Percentiles rank a stretch among this genome's conserved stretches.
Conservation (phyloP, 2,329 filamentous ascomycete genomes). For the Fusarium sp. region DNA sequence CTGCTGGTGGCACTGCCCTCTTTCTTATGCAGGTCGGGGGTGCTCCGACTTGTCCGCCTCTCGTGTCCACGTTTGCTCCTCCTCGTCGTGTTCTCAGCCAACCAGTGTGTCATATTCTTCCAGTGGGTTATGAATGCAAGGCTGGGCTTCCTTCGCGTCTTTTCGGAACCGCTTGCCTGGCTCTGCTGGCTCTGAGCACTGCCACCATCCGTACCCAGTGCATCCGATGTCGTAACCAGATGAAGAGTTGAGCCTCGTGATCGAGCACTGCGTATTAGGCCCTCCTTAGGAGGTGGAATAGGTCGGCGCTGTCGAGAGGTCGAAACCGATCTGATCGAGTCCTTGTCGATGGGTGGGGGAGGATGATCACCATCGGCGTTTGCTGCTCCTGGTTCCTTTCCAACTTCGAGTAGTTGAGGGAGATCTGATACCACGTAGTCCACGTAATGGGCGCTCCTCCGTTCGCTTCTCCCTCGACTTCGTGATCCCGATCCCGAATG, state of each 20-base stretch:
- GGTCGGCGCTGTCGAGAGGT: constrained; percentile 82
- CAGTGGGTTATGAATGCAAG: constrained; percentile 70
- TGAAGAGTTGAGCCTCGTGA: constrained; percentile 88
- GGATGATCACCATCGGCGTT: constrained; percentile 61
- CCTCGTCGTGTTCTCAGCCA: constrained; percentile 69
- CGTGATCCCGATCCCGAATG: constrained; percentile 66
- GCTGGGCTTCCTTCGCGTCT: constrained; percentile 67
- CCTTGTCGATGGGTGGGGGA: constrained; percentile 82
- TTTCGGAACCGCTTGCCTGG: constrained; percentile 52
- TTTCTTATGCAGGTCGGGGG: constrained; percentile 68
- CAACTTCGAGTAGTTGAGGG: constrained; percentile 77
- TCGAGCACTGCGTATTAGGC: constrained; percentile 73
- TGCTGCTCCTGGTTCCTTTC: constrained; percentile 56
- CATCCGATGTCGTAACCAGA: constrained; percentile 76
- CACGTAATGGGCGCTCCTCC: constrained; percentile 75
- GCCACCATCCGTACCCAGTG: constrained; percentile 52
- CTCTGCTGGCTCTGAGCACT: constrained; percentile 40
- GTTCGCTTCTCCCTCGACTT: constrained; percentile 80
- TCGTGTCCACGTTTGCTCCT: constrained; percentile 59
- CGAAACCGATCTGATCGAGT: constrained; percentile 79
- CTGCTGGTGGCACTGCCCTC: constrained; percentile 57
- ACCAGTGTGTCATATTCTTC: constrained; percentile 75
- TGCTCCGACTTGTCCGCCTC: constrained; percentile 67
- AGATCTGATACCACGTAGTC: constrained; percentile 79
- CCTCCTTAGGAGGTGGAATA: constrained; percentile 88